These are phyloP conservation scores for Blastobotrys indianensis DNA, from an alignment of 1,139 yeast species.

Conservation along the genomic window DNA sequence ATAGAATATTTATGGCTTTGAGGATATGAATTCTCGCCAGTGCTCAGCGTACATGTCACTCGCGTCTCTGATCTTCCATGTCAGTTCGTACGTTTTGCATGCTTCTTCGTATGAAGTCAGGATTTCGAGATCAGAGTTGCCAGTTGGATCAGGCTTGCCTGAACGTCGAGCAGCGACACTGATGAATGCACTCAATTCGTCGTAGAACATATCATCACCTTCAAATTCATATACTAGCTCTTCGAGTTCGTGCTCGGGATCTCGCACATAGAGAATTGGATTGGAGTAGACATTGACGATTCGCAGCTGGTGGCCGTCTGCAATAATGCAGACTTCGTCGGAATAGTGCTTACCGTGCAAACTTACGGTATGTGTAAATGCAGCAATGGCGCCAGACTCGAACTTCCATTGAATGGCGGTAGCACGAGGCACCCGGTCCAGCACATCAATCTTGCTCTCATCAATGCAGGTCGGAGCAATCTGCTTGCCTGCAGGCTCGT, in stretches of 20 bases:
- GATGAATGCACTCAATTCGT: conserved; percentile 16
- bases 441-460: conserved; percentile 17
- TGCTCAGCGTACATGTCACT: conserved; percentile 8
- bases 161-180: conserved; percentile 12
- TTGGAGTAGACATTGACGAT: conserved; percentile 19
- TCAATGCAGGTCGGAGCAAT: conserved; percentile 18
- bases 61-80: conserved; percentile 18
- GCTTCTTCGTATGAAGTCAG: conserved; percentile 18
- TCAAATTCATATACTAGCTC: conserved; percentile 15
- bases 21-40: not conserved
- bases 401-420: conserved; percentile 22
- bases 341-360: conserved; percentile 22
- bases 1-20: not conserved
- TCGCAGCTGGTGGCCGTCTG: conserved; percentile 23
- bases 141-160: conserved; percentile 10
- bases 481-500: conserved; percentile 19
- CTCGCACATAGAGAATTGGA: conserved; percentile 20
- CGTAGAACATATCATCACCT: conserved; percentile 16
- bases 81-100: conserved; percentile 16
- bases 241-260: conserved; percentile 16
- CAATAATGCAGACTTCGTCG: conserved; percentile 21
- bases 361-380: conserved; percentile 20
- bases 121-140: conserved; percentile 3
- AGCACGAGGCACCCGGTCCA: conserved; percentile 20
- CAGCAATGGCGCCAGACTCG: conserved; percentile 20